Evolutionary conservation across 257 asterid species (phyloP).

Genomic region (Solanum sejunctum): DNA sequence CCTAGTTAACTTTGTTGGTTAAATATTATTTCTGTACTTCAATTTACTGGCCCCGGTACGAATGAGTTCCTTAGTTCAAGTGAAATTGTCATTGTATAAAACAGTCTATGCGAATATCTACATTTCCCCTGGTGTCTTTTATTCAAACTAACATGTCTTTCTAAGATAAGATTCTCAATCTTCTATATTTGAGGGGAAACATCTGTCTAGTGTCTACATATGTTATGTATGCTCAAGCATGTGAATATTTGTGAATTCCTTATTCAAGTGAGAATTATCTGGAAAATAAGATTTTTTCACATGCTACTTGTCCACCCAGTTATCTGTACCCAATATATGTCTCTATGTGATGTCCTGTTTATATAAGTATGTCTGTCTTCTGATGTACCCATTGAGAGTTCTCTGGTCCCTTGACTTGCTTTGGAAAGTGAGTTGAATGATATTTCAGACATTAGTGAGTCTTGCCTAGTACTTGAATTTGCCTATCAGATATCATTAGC

Average conservation of each 20-base stretch:
- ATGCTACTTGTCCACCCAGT: neutral
- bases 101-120: neutral
- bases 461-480: neutral
- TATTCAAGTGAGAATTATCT: neutral
- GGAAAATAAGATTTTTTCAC: neutral
- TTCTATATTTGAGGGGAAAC: neutral
- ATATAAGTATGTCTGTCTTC: neutral
- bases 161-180: neutral
- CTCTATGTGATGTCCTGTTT: neutral
- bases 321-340: neutral
- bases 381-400: neutral
- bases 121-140: neutral
- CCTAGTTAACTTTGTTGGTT: neutral
- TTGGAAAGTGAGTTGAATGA: neutral
- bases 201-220: neutral
- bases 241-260: neutral
- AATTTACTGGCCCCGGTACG: neutral
- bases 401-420: neutral
- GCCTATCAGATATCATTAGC: neutral
- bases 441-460: neutral
- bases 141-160: neutral
- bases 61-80: neutral
- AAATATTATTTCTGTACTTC: neutral
- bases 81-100: neutral
- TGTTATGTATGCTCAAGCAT: neutral